Evolutionary conservation across 2,329 filamentous ascomycete genomes (phyloP).

Genomic region (Diaporthe citrichinensis): DNA sequence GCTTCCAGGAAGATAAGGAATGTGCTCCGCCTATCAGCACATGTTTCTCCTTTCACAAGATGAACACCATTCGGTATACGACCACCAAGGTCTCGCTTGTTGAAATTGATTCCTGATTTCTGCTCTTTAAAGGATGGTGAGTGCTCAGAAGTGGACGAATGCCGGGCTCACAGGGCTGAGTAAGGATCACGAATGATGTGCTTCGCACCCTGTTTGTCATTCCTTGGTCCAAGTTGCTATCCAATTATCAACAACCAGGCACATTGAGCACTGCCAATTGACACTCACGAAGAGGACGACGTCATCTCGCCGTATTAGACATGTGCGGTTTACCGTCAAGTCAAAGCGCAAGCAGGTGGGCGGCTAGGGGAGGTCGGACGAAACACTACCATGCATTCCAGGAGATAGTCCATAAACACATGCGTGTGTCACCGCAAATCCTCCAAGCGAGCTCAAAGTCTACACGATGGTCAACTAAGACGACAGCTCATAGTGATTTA

Average conservation of each 20-base stretch:
- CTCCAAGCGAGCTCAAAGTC: not conserved
- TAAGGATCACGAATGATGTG: fast-evolving
- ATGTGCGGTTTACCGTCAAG: not conserved
- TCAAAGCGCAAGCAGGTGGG: conserved; percentile 17
- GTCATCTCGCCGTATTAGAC: not conserved
- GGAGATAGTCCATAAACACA: not conserved
- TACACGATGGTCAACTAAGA: not conserved
- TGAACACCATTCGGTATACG: not conserved
- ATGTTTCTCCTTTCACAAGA: not conserved
- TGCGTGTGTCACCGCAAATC: not conserved
- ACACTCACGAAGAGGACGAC: not conserved
- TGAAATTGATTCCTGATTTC: not conserved
- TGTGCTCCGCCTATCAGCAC: not conserved
- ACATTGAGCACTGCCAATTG: not conserved
- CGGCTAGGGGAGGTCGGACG: conserved; percentile 7
- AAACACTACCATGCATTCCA: conserved; percentile 30
- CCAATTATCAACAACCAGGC: not conserved
- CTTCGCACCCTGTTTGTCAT: not conserved
- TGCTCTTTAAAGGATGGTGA: not conserved
- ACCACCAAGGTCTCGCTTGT: not conserved
- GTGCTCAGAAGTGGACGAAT: not conserved
- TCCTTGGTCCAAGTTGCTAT: fast-evolving
- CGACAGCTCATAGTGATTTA: not conserved
- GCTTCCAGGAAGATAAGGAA: not conserved
- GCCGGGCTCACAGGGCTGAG: not conserved